These are phyloP conservation scores for Biancaea sappan DNA, from an alignment of 306 rosid species.

Conservation along the genomic window DNA sequence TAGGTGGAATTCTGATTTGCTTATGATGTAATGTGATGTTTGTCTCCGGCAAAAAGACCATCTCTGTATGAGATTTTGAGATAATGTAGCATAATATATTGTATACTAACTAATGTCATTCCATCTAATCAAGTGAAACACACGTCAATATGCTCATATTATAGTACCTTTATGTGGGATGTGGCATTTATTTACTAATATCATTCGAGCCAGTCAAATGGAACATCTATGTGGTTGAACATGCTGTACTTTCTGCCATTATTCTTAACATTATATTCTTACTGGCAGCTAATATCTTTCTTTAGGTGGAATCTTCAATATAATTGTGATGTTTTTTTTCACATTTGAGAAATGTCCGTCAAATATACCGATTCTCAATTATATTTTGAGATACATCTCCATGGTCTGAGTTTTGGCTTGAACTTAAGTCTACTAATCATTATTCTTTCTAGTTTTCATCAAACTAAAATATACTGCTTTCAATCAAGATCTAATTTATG, in stretches of 20 bases:
- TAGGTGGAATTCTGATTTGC: not conserved
- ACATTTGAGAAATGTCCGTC: constrained; percentile 6
- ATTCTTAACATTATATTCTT: constrained; percentile 11
- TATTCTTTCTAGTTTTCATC: not conserved
- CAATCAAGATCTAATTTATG: not conserved
- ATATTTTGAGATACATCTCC: constrained; percentile 13
- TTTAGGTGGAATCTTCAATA: constrained; percentile 5
- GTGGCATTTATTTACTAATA: not conserved
- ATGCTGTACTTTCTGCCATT: not conserved
- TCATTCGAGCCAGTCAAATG: constrained; percentile 2
- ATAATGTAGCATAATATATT: constrained; percentile 1
- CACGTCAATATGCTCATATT: not conserved
- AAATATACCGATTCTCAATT: not conserved
- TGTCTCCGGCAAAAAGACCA: not conserved
- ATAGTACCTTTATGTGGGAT: not conserved
- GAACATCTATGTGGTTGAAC: not conserved
- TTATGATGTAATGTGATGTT: constrained; percentile 10
- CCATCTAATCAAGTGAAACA: constrained; percentile 14
- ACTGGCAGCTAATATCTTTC: not conserved
- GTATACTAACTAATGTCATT: constrained; percentile 8
- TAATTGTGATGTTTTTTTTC: not conserved
- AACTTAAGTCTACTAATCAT: constrained; percentile 18
- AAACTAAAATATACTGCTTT: not conserved
- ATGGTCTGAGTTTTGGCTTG: not conserved
- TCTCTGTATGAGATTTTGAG: constrained; percentile 17